Percentiles rank a stretch among this genome's conserved stretches.
Evolutionary conservation across 2,329 filamentous ascomycete genomes (phyloP).

Genomic region (Diaporthe capsici): DNA sequence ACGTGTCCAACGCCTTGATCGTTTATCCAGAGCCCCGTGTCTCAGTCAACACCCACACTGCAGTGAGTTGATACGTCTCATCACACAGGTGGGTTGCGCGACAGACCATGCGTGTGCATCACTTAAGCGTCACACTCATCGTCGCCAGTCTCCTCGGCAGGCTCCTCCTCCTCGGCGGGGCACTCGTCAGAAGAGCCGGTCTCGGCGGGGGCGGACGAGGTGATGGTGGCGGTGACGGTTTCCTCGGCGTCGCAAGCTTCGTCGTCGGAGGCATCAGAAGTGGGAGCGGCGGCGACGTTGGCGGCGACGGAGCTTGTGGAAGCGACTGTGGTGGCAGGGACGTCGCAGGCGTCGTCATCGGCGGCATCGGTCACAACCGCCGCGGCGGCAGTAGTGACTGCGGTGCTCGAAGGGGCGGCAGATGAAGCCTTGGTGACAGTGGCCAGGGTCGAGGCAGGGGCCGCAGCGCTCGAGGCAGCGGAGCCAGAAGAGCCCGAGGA

Average conservation of each 20-base stretch:
- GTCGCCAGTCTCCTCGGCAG: constrained; percentile 13
- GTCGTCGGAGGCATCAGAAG: constrained; percentile 14
- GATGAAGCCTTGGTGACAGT: constrained; percentile 19
- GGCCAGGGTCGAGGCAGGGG: background rate
- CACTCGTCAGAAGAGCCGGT: constrained; percentile 21
- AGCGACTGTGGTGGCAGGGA: constrained; percentile 15
- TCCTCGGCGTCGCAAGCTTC: constrained; percentile 35
- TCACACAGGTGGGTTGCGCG: background rate
- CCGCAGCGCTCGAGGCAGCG: constrained; percentile 2
- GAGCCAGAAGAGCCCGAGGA: constrained; percentile 21
- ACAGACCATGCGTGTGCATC: background rate
- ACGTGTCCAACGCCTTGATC: background rate
- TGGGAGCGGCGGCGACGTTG: constrained; percentile 9
- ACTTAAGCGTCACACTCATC: constrained; percentile 36
- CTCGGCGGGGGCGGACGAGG: constrained; percentile 1
- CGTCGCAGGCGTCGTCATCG: constrained; percentile 5
- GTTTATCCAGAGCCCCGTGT: background rate
- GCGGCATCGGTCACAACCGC: background rate
- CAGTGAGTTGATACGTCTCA: background rate
- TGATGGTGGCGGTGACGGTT: constrained; percentile 36
- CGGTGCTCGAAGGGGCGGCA: background rate
- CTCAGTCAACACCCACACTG: background rate
- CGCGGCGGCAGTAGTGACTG: constrained; percentile 16
- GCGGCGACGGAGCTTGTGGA: background rate
- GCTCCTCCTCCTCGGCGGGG: constrained; percentile 23